phyloP scores from a whole-genome alignment of 768 basidiomycete genomes.

The Amanita muscaria region DNA sequence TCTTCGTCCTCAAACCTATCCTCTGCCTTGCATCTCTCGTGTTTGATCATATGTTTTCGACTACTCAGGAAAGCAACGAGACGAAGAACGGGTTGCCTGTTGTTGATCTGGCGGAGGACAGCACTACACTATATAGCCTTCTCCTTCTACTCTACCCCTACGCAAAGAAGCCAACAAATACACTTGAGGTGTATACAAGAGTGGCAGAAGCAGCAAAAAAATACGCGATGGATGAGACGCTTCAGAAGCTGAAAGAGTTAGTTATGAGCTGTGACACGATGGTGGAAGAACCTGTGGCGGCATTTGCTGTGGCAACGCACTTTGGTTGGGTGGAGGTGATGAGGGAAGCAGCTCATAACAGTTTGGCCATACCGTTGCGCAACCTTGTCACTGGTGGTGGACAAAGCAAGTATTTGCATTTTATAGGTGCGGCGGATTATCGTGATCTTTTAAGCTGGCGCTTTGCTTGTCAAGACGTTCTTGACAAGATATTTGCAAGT shows the following conservation, averaged over 20 bases:
- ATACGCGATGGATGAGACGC: neutral
- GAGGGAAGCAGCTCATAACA: neutral
- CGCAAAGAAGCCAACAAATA: neutral
- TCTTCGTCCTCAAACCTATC: slow-evolving; percentile 20
- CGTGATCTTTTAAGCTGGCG: neutral
- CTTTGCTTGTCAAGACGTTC: neutral
- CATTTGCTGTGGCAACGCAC: neutral
- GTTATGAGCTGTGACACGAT: neutral
- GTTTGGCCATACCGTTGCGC: neutral
- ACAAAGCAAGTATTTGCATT: neutral
- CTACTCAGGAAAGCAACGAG: slow-evolving; percentile 4
- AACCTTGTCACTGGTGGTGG: neutral
- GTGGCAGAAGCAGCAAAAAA: slow-evolving; percentile 2
- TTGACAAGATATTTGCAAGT: neutral
- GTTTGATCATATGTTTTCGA: slow-evolving; percentile 24
- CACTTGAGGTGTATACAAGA: neutral
- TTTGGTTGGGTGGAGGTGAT: neutral
- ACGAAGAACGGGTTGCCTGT: neutral
- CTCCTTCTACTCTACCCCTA: slow-evolving; percentile 8
- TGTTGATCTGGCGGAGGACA: slow-evolving; percentile 11
- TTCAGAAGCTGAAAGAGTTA: neutral
- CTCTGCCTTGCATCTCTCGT: slow-evolving; percentile 23
- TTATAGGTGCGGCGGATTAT: neutral
- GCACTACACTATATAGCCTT: slow-evolving; percentile 8
- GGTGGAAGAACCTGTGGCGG: neutral